Percentiles rank a stretch among this genome's conserved stretches.
Conservation (phyloP, 176 grass and related monocot species). For the Bromus sterilis region DNA sequence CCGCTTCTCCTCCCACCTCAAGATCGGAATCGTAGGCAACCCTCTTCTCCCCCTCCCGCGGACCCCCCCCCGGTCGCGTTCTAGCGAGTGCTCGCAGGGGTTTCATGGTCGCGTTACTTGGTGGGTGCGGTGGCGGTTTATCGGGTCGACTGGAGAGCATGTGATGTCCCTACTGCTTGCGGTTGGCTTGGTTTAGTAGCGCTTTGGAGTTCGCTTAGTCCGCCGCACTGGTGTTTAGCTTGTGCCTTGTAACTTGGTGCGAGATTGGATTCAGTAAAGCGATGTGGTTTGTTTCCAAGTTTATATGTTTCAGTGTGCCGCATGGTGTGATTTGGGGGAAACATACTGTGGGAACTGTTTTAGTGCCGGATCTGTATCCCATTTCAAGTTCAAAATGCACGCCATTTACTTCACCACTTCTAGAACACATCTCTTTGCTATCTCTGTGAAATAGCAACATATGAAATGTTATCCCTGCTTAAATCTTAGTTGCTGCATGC, state of each 20-base stretch:
- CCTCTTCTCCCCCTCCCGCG: neutral
- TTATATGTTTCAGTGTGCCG: too few species aligned
- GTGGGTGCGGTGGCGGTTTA: neutral
- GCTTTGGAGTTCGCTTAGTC: neutral
- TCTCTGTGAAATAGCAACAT: neutral
- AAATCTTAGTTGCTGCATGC: neutral
- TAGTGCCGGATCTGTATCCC: neutral
- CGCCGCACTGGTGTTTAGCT: too few species aligned
- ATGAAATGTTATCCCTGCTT: neutral
- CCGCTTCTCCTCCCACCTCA: constrained; percentile 97
- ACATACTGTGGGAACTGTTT: neutral
- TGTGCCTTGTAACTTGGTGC: too few species aligned
- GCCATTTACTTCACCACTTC: neutral
- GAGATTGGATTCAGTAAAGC: too few species aligned
- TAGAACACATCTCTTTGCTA: neutral
- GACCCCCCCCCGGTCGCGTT: neutral
- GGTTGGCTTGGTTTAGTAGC: neutral
- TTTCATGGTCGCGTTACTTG: neutral
- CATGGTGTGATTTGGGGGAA: neutral
- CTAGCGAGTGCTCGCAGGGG: neutral
- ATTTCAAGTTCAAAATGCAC: neutral
- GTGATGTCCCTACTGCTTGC: neutral
- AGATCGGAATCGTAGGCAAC: constrained; percentile 89
- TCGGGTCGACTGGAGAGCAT: neutral
- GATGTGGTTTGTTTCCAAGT: too few species aligned